phyloP scores from a whole-genome alignment of 1,139 yeast species.

The Suhomyces ambrosiae region DNA sequence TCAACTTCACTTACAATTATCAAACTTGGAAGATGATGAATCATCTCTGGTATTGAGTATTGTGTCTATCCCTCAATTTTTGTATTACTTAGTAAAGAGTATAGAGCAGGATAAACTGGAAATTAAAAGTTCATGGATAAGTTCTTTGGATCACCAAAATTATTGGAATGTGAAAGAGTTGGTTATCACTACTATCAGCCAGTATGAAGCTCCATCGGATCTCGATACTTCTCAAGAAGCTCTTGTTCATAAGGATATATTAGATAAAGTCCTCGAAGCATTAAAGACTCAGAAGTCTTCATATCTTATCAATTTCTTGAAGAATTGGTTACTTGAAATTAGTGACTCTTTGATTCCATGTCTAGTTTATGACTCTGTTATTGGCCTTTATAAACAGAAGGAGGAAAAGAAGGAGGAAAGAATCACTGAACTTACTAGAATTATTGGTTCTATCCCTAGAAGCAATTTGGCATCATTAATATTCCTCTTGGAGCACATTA shows the following conservation, averaged over 20 bases:
- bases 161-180: conserved; percentile 42
- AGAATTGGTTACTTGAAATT: conserved; percentile 47
- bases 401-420: conserved; percentile 9
- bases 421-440: conserved; percentile 26
- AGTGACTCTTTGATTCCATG: conserved; percentile 50
- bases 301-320: conserved; percentile 35
- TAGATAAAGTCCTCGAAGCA: conserved; percentile 23
- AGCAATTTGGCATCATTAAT: conserved; percentile 45
- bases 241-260: conserved; percentile 26
- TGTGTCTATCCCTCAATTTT: conserved; percentile 39
- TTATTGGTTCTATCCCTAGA: conserved; percentile 41
- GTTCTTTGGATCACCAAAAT: conserved; percentile 35
- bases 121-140: conserved; percentile 27
- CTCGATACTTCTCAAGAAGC: conserved; percentile 24
- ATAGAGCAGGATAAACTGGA: conserved; percentile 5
- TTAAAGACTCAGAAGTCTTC: conserved; percentile 15
- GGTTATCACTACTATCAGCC: conserved; percentile 28
- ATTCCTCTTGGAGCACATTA: conserved; percentile 40
- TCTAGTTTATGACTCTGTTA: conserved; percentile 40
- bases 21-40: conserved; percentile 18
- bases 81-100: conserved; percentile 27
- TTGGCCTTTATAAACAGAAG: conserved; percentile 24
- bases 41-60: conserved; percentile 24
- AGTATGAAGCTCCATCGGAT: conserved; percentile 17
- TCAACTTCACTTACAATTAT: conserved; percentile 37